Conservation (phyloP, 2,329 filamentous ascomycete species). For the Ceratocystis huliohia region DNA sequence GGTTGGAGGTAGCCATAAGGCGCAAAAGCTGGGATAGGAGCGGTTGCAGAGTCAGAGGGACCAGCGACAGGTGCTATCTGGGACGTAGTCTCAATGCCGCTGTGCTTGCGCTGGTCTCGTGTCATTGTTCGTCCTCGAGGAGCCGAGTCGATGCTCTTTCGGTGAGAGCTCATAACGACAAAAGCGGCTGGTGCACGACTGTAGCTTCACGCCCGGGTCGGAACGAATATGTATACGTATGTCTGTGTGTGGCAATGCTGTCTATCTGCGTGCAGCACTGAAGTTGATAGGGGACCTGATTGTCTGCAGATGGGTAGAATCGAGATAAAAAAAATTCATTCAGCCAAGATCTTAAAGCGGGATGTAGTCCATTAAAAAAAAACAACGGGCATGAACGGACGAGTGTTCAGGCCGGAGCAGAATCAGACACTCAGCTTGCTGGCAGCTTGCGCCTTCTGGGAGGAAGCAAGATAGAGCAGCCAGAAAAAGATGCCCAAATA, state of each 20-base stretch:
- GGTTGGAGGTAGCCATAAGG: slow-evolving; percentile 11
- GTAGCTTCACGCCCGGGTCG: background rate
- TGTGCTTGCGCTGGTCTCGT: slow-evolving; percentile 7
- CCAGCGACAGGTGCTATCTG: slow-evolving; percentile 5
- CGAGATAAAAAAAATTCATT: background rate
- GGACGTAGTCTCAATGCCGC: background rate
- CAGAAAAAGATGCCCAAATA: slow-evolving; percentile 2
- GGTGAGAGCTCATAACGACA: slow-evolving; percentile 13
- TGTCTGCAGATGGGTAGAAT: background rate
- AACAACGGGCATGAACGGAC: background rate
- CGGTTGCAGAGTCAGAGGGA: background rate
- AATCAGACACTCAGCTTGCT: background rate
- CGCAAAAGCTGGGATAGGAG: slow-evolving; percentile 3
- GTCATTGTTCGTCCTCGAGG: slow-evolving; percentile 5
- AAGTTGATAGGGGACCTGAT: background rate
- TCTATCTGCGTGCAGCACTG: background rate
- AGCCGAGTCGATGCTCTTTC: slow-evolving; percentile 12
- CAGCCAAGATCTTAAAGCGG: background rate
- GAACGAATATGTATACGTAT: background rate
- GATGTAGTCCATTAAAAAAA: background rate
- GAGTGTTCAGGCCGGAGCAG: background rate
- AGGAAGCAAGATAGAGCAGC: background rate
- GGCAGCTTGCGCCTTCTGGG: background rate
- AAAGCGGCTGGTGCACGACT: background rate
- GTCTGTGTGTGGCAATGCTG: background rate